phyloP scores from a whole-genome alignment of 2,329 filamentous ascomycete species.

The Coniochaeta prunicola region DNA sequence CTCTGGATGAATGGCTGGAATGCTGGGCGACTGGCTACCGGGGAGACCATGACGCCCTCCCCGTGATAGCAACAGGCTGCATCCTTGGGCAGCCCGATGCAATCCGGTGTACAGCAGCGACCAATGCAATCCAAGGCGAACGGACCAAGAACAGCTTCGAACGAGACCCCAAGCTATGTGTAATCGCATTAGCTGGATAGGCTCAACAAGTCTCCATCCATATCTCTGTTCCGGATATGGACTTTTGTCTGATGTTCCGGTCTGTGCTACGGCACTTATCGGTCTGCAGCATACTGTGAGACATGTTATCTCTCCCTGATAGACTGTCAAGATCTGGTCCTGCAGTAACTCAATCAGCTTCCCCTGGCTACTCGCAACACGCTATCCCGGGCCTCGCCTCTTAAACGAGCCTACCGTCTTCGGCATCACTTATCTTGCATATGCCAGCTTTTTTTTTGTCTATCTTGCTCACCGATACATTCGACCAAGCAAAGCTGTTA shows the following conservation, averaged over 20 bases:
- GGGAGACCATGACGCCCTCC: conserved; percentile 1
- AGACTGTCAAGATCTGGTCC: not conserved
- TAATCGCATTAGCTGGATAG: not conserved
- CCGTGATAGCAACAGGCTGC: conserved; percentile 8
- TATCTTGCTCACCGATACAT: conserved; percentile 2
- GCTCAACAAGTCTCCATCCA: not conserved
- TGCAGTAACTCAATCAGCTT: not conserved
- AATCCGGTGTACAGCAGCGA: not conserved
- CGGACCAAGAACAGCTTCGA: not conserved
- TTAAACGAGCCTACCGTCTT: not conserved
- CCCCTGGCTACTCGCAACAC: not conserved
- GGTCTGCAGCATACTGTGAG: not conserved
- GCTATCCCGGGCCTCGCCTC: not conserved
- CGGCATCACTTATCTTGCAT: conserved; percentile 1
- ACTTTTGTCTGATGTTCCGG: not conserved
- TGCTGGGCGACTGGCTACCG: not conserved
- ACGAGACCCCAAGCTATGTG: not conserved
- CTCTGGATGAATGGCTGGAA: not conserved
- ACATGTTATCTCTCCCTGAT: conserved; percentile 1
- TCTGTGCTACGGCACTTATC: not conserved
- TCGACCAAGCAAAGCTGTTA: not conserved
- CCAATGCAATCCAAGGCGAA: not conserved
- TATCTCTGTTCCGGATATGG: not conserved
- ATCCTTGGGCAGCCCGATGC: not conserved
- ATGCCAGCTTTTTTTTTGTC: conserved; percentile 1